Evolutionary conservation across 2,329 filamentous ascomycete genomes (phyloP).

Genomic region (Neopestalotiopsis sp.): DNA sequence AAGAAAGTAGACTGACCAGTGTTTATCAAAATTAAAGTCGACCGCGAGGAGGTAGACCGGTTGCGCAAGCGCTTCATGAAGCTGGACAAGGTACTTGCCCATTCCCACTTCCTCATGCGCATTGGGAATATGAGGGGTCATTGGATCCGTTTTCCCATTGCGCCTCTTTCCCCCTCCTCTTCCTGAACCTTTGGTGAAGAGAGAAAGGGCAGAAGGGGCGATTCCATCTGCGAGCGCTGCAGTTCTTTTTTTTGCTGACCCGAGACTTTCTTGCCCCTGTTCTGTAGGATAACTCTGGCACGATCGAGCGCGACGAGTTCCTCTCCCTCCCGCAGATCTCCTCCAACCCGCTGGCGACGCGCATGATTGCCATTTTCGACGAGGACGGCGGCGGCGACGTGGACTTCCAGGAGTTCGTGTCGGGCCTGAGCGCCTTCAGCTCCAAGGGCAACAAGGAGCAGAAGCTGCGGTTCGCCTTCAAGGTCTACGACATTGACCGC

Average conservation of each 20-base stretch:
- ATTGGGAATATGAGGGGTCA: too few species aligned
- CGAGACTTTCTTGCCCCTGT: constrained; percentile 10
- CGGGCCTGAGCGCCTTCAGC: constrained; percentile 91
- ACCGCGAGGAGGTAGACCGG: constrained; percentile 95
- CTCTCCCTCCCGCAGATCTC: constrained; percentile 96
- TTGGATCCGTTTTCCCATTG: too few species aligned
- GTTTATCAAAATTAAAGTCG: constrained; percentile 64
- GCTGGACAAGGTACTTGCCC: constrained; percentile 81
- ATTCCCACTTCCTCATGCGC: background rate
- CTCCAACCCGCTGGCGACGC: constrained; percentile 94
- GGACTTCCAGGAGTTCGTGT: constrained; percentile 98
- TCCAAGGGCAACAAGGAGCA: constrained; percentile 99
- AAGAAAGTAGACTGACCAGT: background rate
- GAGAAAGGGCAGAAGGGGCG: background rate
- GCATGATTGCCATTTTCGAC: constrained; percentile 99
- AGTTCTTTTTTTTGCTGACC: background rate
- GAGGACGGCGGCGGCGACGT: constrained; percentile 98
- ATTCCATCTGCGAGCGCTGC: background rate
- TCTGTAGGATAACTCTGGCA: constrained; percentile 89
- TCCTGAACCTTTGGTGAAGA: background rate
- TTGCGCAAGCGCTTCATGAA: constrained; percentile 99
- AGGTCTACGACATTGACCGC: constrained; percentile 98
- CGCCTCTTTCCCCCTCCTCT: background rate
- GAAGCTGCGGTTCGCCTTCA: constrained; percentile 97
- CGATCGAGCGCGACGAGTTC: constrained; percentile 98